A percentile compares a stretch with the other conserved stretches of the same genome.
Evolutionary conservation across 139 green algal species (phyloP).

Genomic region (Chlorella ohadii): DNA sequence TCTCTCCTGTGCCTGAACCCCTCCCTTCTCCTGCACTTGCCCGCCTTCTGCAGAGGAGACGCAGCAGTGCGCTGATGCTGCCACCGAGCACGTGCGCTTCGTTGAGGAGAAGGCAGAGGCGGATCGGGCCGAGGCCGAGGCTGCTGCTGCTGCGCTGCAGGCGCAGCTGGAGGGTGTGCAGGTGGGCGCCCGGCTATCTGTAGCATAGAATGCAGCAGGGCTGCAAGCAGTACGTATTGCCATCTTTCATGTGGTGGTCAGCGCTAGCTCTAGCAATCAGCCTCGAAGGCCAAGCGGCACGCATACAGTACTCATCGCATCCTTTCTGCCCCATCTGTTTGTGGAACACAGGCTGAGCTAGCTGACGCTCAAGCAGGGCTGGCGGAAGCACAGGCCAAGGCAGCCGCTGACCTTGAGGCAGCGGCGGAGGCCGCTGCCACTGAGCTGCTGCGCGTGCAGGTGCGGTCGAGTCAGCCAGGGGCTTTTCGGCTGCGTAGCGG

Average conservation of each 20-base stretch:
- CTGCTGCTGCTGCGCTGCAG: constrained; percentile 10
- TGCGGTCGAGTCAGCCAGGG: too few relatives aligned
- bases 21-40: not conserved
- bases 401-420: constrained; percentile 11
- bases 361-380: constrained; percentile 6
- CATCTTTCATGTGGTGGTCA: too few relatives aligned
- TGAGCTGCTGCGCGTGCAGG: constrained; percentile 14
- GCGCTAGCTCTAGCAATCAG: too few relatives aligned
- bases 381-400: constrained; percentile 23
- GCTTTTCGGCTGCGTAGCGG: too few relatives aligned
- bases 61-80: constrained; percentile 70
- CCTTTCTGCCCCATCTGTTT: too few relatives aligned
- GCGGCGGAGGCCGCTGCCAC: constrained; percentile 17
- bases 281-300: too few relatives aligned
- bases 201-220: too few relatives aligned
- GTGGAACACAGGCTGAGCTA: not conserved
- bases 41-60: constrained; percentile 65
- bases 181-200: too few relatives aligned
- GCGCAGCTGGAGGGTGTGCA: constrained; percentile 5
- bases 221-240: too few relatives aligned
- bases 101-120: constrained; percentile 75
- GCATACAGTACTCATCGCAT: too few relatives aligned
- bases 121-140: constrained; percentile 48
- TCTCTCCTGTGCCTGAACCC: too few relatives aligned
- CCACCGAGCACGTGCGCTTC: constrained; percentile 62